Percentiles rank a stretch among this genome's conserved stretches.
Evolutionary conservation across 306 rosid species (phyloP).

Genomic region (Styphnolobium japonicum): DNA sequence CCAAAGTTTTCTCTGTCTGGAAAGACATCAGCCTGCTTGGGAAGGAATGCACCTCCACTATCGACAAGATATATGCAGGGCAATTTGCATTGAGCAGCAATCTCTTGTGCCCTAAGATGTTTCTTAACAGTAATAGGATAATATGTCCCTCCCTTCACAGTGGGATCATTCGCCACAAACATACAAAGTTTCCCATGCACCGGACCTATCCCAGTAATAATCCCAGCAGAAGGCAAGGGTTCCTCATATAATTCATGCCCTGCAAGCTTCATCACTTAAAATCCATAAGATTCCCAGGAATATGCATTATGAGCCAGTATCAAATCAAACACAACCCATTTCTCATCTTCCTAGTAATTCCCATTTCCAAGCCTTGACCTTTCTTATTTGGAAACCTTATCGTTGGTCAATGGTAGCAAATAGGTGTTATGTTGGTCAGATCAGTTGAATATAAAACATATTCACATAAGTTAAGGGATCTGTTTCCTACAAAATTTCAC

Average conservation of each 20-base stretch:
- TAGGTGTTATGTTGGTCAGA: neutral
- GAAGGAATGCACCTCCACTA: conserved; percentile 97
- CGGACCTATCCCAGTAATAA: conserved; percentile 89
- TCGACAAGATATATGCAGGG: conserved; percentile 96
- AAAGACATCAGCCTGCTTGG: conserved; percentile 96
- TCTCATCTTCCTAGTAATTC: neutral
- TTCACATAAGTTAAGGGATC: neutral
- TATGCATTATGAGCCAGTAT: neutral
- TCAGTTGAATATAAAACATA: neutral
- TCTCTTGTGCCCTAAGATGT: conserved; percentile 95
- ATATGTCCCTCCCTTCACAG: conserved; percentile 94
- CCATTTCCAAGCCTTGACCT: conserved; percentile 14
- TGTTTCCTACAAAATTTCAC: neutral
- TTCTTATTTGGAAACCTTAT: neutral
- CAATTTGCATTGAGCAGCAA: conserved; percentile 79
- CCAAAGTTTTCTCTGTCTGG: conserved; percentile 94
- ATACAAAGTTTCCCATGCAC: conserved; percentile 90
- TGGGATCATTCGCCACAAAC: conserved; percentile 96
- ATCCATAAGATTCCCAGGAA: neutral
- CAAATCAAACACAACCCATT: conserved; percentile 25
- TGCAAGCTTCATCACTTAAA: conserved; percentile 70
- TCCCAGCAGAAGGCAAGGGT: conserved; percentile 79
- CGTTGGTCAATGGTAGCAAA: too few species aligned
- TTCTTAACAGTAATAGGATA: conserved; percentile 97
- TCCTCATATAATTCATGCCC: conserved; percentile 88